Conservation (phyloP, 305 asterid species). For the Fraxinus floribunda region DNA sequence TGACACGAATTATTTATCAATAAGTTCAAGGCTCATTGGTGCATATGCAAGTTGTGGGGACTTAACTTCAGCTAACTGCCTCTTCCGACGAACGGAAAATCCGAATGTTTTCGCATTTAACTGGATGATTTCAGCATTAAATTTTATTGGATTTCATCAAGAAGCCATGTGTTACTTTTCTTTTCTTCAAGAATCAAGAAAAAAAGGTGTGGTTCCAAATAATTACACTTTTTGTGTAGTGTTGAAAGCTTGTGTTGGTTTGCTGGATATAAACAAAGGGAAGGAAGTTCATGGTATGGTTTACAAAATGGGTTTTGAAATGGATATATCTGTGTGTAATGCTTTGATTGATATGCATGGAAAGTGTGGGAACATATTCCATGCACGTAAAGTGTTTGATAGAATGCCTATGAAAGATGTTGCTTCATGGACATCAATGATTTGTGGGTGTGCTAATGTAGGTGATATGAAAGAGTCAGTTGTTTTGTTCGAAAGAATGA, state of each 20-base stretch:
- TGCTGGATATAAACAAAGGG: background rate
- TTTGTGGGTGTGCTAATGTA: background rate
- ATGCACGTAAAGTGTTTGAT: background rate
- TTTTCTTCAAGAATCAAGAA: background rate
- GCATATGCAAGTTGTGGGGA: constrained; percentile 65
- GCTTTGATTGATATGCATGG: background rate
- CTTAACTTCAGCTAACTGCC: constrained; percentile 42
- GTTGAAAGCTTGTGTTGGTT: background rate
- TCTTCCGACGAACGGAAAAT: constrained; percentile 40
- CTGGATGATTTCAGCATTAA: constrained; percentile 53
- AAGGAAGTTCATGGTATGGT: background rate
- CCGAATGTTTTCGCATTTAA: constrained; percentile 60
- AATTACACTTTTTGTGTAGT: background rate
- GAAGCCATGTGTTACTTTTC: background rate
- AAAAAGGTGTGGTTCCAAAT: background rate
- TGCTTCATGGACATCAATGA: background rate
- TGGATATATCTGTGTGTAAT: background rate
- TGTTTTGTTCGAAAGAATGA: background rate
- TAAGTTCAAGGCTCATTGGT: constrained; percentile 59
- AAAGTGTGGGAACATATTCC: background rate
- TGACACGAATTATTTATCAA: constrained; percentile 34
- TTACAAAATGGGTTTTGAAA: background rate
- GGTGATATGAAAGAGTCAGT: background rate
- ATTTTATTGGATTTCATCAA: constrained; percentile 30
- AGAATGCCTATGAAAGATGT: background rate